These are phyloP conservation scores for Capsicum baccatum DNA, from an alignment of 257 asterid genomes.

Conservation along the genomic window DNA sequence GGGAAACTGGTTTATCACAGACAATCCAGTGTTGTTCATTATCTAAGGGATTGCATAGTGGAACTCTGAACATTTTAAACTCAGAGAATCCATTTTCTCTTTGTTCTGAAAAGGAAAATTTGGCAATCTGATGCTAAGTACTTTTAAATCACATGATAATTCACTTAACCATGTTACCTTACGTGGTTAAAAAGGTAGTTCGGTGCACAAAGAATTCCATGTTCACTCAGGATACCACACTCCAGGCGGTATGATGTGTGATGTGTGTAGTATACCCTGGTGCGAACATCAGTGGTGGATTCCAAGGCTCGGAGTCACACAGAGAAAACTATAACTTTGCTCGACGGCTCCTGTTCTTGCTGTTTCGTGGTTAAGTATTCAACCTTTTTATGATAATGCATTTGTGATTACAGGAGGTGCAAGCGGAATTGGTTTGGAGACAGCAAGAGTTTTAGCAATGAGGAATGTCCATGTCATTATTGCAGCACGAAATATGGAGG, in stretches of 20 bases:
- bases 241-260: not conserved
- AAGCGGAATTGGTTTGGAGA: constrained; percentile 85
- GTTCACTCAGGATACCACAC: not conserved
- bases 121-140: not conserved
- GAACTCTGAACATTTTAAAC: not conserved
- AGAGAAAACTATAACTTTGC: not conserved
- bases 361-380: not conserved
- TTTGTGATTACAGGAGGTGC: constrained; percentile 69
- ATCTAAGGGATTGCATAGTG: not conserved
- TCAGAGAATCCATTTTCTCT: not conserved
- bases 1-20: not conserved
- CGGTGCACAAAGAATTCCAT: not conserved
- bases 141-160: not conserved
- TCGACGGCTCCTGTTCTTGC: not conserved
- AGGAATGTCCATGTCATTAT: constrained; percentile 76
- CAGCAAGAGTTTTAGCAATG: constrained; percentile 70
- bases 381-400: not conserved
- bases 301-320: not conserved
- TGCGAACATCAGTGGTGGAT: too few relatives aligned
- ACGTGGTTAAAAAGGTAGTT: too few relatives aligned
- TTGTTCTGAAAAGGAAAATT: not conserved
- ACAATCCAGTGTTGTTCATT: too few relatives aligned
- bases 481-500: constrained; percentile 74
- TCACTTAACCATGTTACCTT: not conserved
- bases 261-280: too few relatives aligned